A percentile compares a stretch with the other conserved stretches of the same genome.
These are phyloP conservation scores for Pseudonitzschia multiseries DNA, from an alignment of 108 stramenopile species.

Conservation along the genomic window DNA sequence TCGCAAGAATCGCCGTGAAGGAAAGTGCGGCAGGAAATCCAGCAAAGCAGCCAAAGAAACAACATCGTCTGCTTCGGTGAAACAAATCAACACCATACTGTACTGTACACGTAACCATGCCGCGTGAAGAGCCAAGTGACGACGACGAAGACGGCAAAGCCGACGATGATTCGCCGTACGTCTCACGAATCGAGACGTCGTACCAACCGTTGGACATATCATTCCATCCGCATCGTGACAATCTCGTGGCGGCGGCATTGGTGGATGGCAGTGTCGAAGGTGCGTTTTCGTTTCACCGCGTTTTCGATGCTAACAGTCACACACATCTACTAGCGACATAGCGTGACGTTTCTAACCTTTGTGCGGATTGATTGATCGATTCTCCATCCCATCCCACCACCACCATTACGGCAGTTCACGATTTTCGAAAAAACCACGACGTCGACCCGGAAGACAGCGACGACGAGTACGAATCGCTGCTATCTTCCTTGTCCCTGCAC, in stretches of 20 bases:
- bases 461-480: constrained; percentile 66
- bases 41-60: too few species aligned
- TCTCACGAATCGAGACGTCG: constrained; percentile 64
- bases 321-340: too few species aligned
- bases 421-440: constrained; percentile 40
- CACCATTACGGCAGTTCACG: constrained; percentile 45
- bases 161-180: constrained; percentile 11
- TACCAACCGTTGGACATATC: constrained; percentile 79
- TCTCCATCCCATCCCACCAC: too few species aligned
- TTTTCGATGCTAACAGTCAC: not conserved
- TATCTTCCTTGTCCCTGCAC: constrained; percentile 69
- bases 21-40: too few species aligned
- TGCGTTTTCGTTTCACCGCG: not conserved
- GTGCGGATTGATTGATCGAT: not conserved
- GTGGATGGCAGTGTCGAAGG: constrained; percentile 83
- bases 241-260: constrained; percentile 68
- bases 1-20: too few species aligned
- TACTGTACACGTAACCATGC: not conserved
- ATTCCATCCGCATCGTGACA: constrained; percentile 64
- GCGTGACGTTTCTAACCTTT: constrained; percentile 11
- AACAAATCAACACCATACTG: too few species aligned
- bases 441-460: constrained; percentile 46
- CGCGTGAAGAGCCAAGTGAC: not conserved
- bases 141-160: constrained; percentile 7
- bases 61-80: too few species aligned